phyloP scores from a whole-genome alignment of 1,284 basidiomycete genomes.

The Trichosporon coremiiforme region DNA sequence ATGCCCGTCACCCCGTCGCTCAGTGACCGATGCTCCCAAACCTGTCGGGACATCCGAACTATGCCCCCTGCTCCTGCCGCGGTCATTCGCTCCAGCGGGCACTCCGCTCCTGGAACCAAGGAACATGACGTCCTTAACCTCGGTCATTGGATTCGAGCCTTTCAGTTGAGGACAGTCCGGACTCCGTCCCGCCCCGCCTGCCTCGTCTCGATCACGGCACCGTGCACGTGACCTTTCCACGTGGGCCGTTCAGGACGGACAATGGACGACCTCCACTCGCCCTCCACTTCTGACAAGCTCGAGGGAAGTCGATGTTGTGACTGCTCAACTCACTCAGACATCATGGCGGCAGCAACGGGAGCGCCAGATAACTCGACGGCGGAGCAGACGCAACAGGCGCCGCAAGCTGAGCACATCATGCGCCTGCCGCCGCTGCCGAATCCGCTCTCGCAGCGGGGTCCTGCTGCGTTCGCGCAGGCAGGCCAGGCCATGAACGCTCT shows the following conservation, averaged over 20 bases:
- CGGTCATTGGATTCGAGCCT: background rate
- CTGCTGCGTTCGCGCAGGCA: background rate
- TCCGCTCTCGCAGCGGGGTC: slow-evolving; percentile 10
- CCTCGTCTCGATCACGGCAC: background rate
- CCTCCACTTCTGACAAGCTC: no score
- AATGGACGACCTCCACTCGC: background rate
- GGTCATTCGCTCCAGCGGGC: background rate
- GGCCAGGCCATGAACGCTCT: slow-evolving; percentile 23
- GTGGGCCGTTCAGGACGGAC: background rate
- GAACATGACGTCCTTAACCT: slow-evolving; percentile 3
- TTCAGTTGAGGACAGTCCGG: background rate
- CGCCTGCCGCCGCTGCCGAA: slow-evolving; percentile 20
- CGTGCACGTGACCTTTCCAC: background rate
- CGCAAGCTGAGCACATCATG: slow-evolving; percentile 19
- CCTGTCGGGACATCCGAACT: background rate
- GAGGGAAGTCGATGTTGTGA: background rate
- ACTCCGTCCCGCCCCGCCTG: background rate
- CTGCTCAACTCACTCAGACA: background rate
- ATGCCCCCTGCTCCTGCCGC: background rate
- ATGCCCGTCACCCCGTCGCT: background rate
- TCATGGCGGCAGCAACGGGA: slow-evolving; percentile 8
- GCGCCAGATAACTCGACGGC: background rate
- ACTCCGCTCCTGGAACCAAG: background rate
- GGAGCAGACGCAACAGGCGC: background rate
- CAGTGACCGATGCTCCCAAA: background rate